Percentiles rank a stretch among this genome's conserved stretches.
Conservation (phyloP, 768 basidiomycete genomes). For the Lentinus tigrinus region DNA sequence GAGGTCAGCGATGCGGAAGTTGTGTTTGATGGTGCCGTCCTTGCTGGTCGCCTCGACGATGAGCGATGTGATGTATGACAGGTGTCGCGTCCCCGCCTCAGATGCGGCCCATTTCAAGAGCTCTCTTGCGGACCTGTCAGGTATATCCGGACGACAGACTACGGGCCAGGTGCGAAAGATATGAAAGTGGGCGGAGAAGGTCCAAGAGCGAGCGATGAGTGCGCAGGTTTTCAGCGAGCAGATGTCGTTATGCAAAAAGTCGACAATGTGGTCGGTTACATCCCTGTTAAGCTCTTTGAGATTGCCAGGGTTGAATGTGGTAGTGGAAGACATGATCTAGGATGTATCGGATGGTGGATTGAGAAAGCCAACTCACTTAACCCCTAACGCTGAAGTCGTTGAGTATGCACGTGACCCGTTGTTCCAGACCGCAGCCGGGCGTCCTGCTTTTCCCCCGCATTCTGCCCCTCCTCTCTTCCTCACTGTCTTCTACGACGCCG, state of each 20-base stretch:
- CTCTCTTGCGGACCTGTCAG: neutral
- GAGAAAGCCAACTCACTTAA: too few species aligned
- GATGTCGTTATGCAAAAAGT: slow-evolving; percentile 30
- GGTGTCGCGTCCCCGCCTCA: neutral
- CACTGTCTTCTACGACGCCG: too few species aligned
- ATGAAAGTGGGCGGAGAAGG: slow-evolving; percentile 29
- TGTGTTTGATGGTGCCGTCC: too few species aligned
- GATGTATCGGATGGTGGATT: too few species aligned
- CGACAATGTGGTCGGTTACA: slow-evolving; percentile 32
- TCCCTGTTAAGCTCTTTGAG: slow-evolving; percentile 7
- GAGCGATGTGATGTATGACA: neutral
- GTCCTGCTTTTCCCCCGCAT: too few species aligned
- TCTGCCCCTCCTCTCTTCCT: too few species aligned
- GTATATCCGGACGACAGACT: neutral
- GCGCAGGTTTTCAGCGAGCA: slow-evolving; percentile 22
- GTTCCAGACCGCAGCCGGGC: too few species aligned
- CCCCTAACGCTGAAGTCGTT: too few species aligned
- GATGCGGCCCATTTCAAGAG: neutral
- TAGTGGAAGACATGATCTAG: too few species aligned
- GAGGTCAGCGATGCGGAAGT: too few species aligned
- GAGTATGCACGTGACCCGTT: too few species aligned
- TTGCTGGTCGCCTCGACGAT: neutral
- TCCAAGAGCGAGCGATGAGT: slow-evolving; percentile 27
- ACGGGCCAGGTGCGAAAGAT: slow-evolving; percentile 25
- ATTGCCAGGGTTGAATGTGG: too few species aligned